Conservation (phyloP, 441 rosid genomes). For the Kokia cookei region DNA sequence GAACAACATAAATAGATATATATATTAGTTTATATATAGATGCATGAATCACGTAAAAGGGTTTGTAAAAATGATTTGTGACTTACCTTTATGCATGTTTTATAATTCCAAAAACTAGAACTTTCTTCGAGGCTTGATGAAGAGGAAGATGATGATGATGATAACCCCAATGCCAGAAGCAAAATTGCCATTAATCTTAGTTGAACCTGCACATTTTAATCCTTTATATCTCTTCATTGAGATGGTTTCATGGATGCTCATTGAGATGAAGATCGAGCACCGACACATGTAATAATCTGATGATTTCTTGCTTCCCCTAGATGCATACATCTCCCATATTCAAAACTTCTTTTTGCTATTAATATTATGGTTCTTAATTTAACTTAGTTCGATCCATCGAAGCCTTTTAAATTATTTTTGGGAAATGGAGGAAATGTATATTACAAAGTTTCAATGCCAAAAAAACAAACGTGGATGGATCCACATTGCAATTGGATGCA, state of each 20-base stretch:
- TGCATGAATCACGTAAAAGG: not conserved
- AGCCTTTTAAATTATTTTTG: not conserved
- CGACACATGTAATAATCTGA: not conserved
- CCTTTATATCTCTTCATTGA: conserved; percentile 10
- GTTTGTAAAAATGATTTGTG: not conserved
- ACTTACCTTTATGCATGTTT: conserved; percentile 41
- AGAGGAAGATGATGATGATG: not conserved
- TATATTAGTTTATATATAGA: not conserved
- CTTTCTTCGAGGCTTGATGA: conserved; percentile 6
- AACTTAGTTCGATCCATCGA: not conserved
- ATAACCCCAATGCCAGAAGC: conserved; percentile 6
- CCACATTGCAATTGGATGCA: not conserved
- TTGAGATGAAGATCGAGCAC: conserved; percentile 1
- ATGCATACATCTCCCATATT: not conserved
- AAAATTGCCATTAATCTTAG: conserved; percentile 15
- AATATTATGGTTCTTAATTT: not conserved
- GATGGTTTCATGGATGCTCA: not conserved
- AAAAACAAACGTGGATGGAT: not conserved
- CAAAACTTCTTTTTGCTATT: not conserved
- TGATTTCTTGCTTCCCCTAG: not conserved
- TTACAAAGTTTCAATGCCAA: not conserved
- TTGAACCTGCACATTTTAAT: conserved; percentile 16
- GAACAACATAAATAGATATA: not conserved
- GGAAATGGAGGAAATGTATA: not conserved
- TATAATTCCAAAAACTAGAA: conserved; percentile 6